Conservation (phyloP, 768 basidiomycete genomes). For the Butyriboletus loyo region DNA sequence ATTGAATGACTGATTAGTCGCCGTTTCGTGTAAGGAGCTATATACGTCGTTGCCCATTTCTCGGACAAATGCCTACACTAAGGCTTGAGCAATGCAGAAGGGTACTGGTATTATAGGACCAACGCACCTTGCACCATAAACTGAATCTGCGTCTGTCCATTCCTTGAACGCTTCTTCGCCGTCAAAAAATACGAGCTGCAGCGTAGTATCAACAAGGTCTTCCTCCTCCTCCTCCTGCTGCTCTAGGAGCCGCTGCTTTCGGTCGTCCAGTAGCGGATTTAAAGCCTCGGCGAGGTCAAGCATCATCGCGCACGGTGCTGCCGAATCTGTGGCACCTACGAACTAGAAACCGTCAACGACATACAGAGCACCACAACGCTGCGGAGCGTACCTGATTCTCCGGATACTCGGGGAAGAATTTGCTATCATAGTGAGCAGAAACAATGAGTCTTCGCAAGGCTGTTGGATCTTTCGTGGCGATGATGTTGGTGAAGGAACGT, state of each 20-base stretch:
- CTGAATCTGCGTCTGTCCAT: conserved; percentile 88
- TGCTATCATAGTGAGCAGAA: conserved; percentile 94
- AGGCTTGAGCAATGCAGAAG: neutral
- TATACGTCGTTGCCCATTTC: conserved; percentile 73
- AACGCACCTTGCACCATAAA: conserved; percentile 87
- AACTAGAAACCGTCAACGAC: conserved; percentile 53
- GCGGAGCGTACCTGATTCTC: conserved; percentile 61
- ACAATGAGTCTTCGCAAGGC: conserved; percentile 80
- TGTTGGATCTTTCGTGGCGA: conserved; percentile 91
- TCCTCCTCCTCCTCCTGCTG: conserved; percentile 68
- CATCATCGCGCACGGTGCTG: conserved; percentile 92
- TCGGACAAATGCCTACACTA: conserved; percentile 76
- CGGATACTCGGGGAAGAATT: conserved; percentile 72
- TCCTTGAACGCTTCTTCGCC: conserved; percentile 94
- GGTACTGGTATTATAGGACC: neutral
- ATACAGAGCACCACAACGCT: neutral
- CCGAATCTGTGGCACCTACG: conserved; percentile 95
- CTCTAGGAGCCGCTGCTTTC: conserved; percentile 51
- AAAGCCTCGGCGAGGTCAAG: conserved; percentile 87
- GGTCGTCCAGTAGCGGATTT: conserved; percentile 64
- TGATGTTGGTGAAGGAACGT: conserved; percentile 82
- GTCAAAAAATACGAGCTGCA: conserved; percentile 94
- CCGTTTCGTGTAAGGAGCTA: conserved; percentile 58
- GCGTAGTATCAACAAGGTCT: conserved; percentile 75
- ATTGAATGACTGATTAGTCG: conserved; percentile 49